These are phyloP conservation scores for Noccaea bulbosa DNA, from an alignment of 345 rosid species.

Conservation along the genomic window DNA sequence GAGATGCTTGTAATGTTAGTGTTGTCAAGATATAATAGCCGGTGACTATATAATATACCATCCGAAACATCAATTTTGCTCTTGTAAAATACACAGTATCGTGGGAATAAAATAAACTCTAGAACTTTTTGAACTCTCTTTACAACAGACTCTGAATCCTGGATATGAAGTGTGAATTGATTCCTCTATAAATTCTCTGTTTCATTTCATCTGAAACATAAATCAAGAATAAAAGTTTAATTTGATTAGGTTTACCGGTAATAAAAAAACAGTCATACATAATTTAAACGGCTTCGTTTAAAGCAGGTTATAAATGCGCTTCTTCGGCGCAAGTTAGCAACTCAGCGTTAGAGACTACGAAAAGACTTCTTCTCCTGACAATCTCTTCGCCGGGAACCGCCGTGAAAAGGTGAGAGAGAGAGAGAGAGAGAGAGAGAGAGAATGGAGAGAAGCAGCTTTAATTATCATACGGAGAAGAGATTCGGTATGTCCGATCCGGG, in stretches of 20 bases:
- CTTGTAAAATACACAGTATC: too few relatives aligned
- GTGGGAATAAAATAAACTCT: too few relatives aligned
- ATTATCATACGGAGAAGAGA: conserved; percentile 32
- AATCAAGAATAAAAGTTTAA: not conserved
- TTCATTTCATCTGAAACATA: too few relatives aligned
- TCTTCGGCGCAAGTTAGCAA: conserved; percentile 27
- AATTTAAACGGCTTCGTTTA: not conserved
- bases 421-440: conserved; percentile 18
- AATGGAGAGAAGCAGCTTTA: conserved; percentile 37
- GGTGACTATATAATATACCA: too few relatives aligned
- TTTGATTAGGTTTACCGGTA: not conserved
- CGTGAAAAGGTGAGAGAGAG: conserved; percentile 14
- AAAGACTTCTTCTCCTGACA: conserved; percentile 12
- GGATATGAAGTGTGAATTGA: too few relatives aligned
- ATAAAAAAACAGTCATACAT: not conserved
- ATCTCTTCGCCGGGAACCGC: conserved; percentile 27
- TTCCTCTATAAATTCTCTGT: too few relatives aligned
- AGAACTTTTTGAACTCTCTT: too few relatives aligned
- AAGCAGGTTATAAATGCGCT: not conserved
- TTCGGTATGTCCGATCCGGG: conserved; percentile 43
- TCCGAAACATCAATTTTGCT: too few relatives aligned
- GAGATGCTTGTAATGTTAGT: not conserved
- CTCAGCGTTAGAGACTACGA: conserved; percentile 14
- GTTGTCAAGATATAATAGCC: not conserved
- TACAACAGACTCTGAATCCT: too few relatives aligned